Base-by-base conservation (phyloP, 306 rosid species). In the Cajanus cajan region DNA sequence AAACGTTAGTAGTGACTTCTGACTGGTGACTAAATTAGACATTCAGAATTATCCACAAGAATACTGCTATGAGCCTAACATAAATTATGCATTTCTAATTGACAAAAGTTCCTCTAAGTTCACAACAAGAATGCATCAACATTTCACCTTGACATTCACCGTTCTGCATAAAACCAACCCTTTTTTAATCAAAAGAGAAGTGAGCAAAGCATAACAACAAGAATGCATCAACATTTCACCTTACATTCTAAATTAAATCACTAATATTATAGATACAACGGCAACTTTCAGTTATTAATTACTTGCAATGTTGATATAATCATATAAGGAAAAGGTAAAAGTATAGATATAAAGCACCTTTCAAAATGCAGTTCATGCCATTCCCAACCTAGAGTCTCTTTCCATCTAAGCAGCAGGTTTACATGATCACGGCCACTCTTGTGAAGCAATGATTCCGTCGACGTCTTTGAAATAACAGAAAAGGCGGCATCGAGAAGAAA, bases 401-500 rank as follows among this genome's bases (percentile, higher is more conserved):
- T 87, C 97, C 94, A 88, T 78, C 82, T 81, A 70, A 44, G 78
- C 78, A 80, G 34, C 57, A 63, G 67, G 57, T 77, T 83, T 45
- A 71, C 34, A 31, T 67, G 57, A 75, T 87, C 81, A 57, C n/a
- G 81, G 5, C 68, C 92, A 76, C 87, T 78, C 68, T 78, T 77
- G 66, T 82, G 70, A 48, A 80, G 83, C 87, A 82, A 57, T 18
- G 82, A 72, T 78, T 87, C 89, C 0, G 82, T 43, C 2, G 89
- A 63, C 77, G 80, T 81, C 87, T 87, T 89, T 9, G 85, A 82
- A 15, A 89, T 3, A 80, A 80, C 84, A 33, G 92, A 88, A 85
- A 86, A 92, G 6, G 92, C 82, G 15, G 98, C 95, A 86, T 92
- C 98, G 34, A 95, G 87, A 73, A 95, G 98, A 90, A 95, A 95